A percentile compares a stretch with the other conserved stretches of the same genome.
Conservation (phyloP, 2,329 filamentous ascomycete genomes). For the Claviceps digitariae region DNA sequence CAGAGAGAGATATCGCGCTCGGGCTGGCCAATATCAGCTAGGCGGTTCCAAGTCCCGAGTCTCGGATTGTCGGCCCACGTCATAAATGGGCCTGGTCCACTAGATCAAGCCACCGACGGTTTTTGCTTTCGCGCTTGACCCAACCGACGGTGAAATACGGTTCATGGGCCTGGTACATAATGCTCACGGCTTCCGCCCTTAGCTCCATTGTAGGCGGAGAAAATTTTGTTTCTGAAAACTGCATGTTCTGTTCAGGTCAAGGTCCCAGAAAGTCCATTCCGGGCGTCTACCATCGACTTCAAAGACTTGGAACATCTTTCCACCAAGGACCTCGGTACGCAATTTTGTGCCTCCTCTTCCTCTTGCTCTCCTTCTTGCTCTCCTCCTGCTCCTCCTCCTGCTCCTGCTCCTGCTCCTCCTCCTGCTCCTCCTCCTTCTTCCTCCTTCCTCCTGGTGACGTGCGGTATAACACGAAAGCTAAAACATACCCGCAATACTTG, state of each 20-base stretch:
- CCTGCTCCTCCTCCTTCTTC: too few relatives aligned
- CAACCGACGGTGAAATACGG: background rate
- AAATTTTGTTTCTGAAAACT: background rate
- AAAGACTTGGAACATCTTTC: background rate
- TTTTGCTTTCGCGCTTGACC: background rate
- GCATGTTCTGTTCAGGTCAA: background rate
- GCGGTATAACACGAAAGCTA: too few relatives aligned
- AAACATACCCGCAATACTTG: too few relatives aligned
- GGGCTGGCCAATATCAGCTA: background rate
- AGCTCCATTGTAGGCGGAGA: background rate
- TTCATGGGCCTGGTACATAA: background rate
- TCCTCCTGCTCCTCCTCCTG: too few relatives aligned
- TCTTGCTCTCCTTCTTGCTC: too few relatives aligned
- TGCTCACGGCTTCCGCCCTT: background rate
- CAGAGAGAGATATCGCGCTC: background rate
- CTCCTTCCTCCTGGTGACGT: too few relatives aligned
- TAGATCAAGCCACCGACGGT: background rate
- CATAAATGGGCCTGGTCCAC: background rate
- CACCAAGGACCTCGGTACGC: too few relatives aligned
- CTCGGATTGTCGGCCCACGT: background rate
- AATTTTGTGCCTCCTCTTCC: too few relatives aligned
- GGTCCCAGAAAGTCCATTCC: background rate
- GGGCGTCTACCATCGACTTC: background rate
- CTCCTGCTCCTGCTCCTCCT: too few relatives aligned
- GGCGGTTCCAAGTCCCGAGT: background rate